Evolutionary conservation across 768 basidiomycete species (phyloP).

Genomic region (Suillus sp.): DNA sequence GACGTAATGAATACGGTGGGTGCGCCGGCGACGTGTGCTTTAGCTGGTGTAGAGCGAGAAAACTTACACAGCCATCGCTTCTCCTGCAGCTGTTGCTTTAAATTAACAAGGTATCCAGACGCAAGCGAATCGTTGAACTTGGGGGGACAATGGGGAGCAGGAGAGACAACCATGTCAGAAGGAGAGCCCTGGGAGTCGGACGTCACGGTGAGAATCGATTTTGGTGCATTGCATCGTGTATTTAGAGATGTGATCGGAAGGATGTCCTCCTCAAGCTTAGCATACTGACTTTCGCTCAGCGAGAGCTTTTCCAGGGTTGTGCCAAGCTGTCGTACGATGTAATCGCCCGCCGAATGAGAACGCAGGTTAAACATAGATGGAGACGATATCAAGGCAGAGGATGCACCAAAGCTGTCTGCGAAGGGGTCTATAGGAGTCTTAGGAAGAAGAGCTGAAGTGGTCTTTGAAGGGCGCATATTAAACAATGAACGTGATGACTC

Average conservation of each 20-base stretch:
- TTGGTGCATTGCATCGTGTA: background rate
- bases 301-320: conserved; percentile 2
- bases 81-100: background rate
- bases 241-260: background rate
- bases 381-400: background rate
- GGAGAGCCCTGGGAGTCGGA: background rate
- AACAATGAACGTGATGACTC: background rate
- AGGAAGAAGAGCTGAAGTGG: background rate
- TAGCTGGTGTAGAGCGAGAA: background rate
- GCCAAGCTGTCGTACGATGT: conserved; percentile 1
- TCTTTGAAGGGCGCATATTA: background rate
- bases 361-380: background rate
- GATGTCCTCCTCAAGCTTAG: background rate
- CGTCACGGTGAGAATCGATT: background rate
- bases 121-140: background rate
- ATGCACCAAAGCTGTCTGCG: background rate
- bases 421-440: conserved; percentile 1
- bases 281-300: background rate
- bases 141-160: background rate
- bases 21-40: background rate
- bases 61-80: background rate
- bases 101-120: conserved; percentile 1
- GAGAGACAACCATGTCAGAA: conserved; percentile 3
- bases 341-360: conserved; percentile 1
- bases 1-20: conserved; percentile 2